Evolutionary conservation across 202 grass and related monocot species (phyloP), one percentile per base, ranked within the genome.

Genomic region (Panicum virgatum): DNA sequence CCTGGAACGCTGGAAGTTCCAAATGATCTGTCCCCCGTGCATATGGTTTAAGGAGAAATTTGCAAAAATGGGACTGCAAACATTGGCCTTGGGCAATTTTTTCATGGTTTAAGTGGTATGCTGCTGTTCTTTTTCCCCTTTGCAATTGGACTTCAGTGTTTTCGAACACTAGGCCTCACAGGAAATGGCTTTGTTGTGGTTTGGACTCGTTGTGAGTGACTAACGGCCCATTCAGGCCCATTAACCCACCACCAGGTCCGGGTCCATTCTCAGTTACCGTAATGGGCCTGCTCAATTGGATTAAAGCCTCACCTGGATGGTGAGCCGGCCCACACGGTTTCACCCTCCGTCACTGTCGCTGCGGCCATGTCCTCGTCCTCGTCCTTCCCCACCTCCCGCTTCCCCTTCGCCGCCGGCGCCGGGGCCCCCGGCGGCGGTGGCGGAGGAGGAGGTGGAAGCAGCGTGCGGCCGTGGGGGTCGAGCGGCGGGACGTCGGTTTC

Each of bases 401-500:
- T 86, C 68, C 62, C 79, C 29, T 90, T 83, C 69, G 67, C 70
- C 57, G 47, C 46, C 38, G 70, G 76, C 10, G 70, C 62, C 36
- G 83, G 58, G 7, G 9, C 37, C 22, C 50, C 77, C 12, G 79
- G 63, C 26, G 67, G 61, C 5, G 39, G 59, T 0, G 82, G 76
- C 0, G 64, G 74, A 0, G 71, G 62, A 5, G 78, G 84, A 4
- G 66, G 86, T 4, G 73, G 88, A 22, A 90, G 77, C 5, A 85
- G 80, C 38, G 66, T 75, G 12, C 83, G 96, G 5, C 59, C 73
- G 2, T 91, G 92, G 86, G 82, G 82, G 1, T 90, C 87, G 54
- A 83, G 81, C 40, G 77, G 88, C 20, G 79, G 84, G 38, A 99
- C 85, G 11, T 96, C 89, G 59, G 83, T 90, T 36, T 88, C 91